These are phyloP conservation scores for Erigeron philadelphicus DNA, from an alignment of 140 eudicot genomes.

Conservation along the genomic window DNA sequence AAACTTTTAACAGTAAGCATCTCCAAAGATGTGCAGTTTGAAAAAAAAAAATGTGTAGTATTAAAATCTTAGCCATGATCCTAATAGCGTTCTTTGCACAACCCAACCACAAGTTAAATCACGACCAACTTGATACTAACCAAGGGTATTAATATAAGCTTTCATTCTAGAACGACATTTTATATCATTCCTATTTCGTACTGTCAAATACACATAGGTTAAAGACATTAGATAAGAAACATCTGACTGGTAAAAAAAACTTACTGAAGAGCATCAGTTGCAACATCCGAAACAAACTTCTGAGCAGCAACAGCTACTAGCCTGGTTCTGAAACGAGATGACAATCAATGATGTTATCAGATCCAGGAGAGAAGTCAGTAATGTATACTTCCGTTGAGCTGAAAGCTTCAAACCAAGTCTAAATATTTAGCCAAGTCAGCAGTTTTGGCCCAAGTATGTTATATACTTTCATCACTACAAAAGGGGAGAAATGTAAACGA, in stretches of 20 bases:
- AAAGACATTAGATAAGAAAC: not conserved
- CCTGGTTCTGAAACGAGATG: conserved; percentile 50
- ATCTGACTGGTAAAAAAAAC: conserved; percentile 18
- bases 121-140: not conserved
- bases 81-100: not conserved
- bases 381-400: not conserved
- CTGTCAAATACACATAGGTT: not conserved
- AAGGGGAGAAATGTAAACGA: too few species aligned
- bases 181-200: not conserved
- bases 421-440: too few species aligned
- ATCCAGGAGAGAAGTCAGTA: not conserved
- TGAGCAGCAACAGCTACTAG: conserved; percentile 96
- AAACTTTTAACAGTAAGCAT: not conserved
- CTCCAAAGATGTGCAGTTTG: not conserved
- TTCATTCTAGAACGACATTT: not conserved
- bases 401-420: too few species aligned
- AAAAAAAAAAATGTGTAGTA: not conserved
- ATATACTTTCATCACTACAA: too few species aligned
- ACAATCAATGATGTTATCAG: conserved; percentile 3
- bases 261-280: conserved; percentile 90
- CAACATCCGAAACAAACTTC: conserved; percentile 79
- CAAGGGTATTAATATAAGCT: not conserved
- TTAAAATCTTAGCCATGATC: not conserved
- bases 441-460: too few species aligned
- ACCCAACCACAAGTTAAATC: not conserved